Evolutionary conservation across 148 eudicot genomes (phyloP), one percentile per base, ranked within the genome.

Genomic region (Amaranthus palmeri): DNA sequence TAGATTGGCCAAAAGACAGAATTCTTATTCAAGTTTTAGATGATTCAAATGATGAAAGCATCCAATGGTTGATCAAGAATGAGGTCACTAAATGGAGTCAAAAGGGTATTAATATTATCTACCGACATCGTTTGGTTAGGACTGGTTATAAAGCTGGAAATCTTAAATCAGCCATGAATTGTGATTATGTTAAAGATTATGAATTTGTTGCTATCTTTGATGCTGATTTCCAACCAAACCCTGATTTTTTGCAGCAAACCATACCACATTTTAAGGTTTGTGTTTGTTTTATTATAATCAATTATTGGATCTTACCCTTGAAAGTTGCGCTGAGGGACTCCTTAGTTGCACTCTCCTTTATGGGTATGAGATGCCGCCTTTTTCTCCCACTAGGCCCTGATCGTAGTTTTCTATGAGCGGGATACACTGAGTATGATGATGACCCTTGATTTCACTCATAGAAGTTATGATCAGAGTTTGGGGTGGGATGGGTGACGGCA

Each of bases 191-290:
- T 61, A 89, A 84, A 82, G 81, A 85, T 61, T 89, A 89, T 42
- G 95, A 89, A 61, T 89, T 76, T 51, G 95, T 89, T 73, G 95
- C 95, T 11, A 89, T 89, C 57, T 89, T 89, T 68, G 95, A 89
- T 78, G 89, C 95, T 71, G 95, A 89, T 87, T 89, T 89, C 45
- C 95, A 89, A 65, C 95, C 95, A 15, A 79, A 76, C 17, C 81
- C 89, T 0, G 92, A 90, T 83, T 90, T 84, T 67, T 88, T 90
- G 14, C 76, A 75, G 76, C 79, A 59, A 17, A 88, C 92, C 4
- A 81, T 90, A 70, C 90, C 92, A 11, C 90, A 90, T 82, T 90
- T 90, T 69, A 78, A 84, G 96, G 96, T 88, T 59, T 51, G 69
- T 70, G 47, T n/a, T 65, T 10, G 36, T 10, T 17, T 58, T 41